A percentile compares a stretch with the other conserved stretches of the same genome.
Conservation (phyloP, 768 basidiomycete genomes). For the Boletus pseudopeckii region DNA sequence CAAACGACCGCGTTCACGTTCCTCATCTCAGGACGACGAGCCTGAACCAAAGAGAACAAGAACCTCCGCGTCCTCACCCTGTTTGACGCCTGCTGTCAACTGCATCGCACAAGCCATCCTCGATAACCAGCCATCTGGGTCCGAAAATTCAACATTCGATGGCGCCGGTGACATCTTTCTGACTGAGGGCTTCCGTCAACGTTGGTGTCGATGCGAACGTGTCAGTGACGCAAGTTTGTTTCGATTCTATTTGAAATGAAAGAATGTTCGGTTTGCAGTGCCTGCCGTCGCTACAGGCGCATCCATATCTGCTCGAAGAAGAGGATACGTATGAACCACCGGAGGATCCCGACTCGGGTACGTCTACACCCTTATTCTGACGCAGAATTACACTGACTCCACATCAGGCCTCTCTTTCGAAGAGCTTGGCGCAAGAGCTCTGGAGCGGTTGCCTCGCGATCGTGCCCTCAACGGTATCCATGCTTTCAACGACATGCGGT, state of each 20-base stretch:
- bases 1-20: constrained; percentile 46
- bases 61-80: constrained; percentile 37
- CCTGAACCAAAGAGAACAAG: constrained; percentile 44
- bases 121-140: constrained; percentile 10
- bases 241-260: constrained; percentile 1
- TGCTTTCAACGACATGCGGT: constrained; percentile 85
- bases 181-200: constrained; percentile 64
- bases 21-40: constrained; percentile 26
- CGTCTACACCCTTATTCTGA: background rate
- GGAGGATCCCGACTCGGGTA: constrained; percentile 81
- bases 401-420: constrained; percentile 68
- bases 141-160: constrained; percentile 25
- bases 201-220: constrained; percentile 73
- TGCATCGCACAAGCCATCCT: constrained; percentile 45
- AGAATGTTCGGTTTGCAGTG: constrained; percentile 44
- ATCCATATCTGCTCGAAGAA: constrained; percentile 65
- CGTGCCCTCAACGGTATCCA: constrained; percentile 79
- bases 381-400: background rate
- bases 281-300: constrained; percentile 46
- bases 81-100: constrained; percentile 56
- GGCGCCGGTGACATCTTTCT: constrained; percentile 76
- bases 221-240: constrained; percentile 36
- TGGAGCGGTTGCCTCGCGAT: constrained; percentile 71
- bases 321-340: constrained; percentile 86
- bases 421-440: constrained; percentile 78